These are phyloP conservation scores for Colletotrichum sansevieriae DNA, from an alignment of 2,329 filamentous ascomycete species.

Conservation along the genomic window DNA sequence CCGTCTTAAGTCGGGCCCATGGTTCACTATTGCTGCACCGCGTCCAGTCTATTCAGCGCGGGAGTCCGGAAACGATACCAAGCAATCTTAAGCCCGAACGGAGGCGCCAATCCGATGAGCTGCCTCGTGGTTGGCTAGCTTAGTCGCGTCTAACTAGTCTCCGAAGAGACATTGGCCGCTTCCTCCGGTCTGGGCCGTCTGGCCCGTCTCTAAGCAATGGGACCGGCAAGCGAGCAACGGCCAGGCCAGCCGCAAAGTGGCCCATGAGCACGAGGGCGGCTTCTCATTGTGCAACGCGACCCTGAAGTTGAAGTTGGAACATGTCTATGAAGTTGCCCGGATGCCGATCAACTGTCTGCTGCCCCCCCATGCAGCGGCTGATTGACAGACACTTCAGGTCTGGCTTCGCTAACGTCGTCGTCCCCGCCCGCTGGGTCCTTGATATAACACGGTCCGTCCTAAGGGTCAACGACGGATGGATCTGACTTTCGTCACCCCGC, in stretches of 20 bases:
- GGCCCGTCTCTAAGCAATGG: not conserved
- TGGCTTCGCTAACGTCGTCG: slow-evolving; percentile 10
- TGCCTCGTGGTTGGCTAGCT: slow-evolving; percentile 7
- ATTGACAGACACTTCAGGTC: not conserved
- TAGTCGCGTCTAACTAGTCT: not conserved
- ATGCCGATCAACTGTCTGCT: slow-evolving; percentile 3
- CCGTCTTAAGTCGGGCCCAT: not conserved
- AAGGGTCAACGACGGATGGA: not conserved
- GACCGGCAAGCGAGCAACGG: too few species aligned
- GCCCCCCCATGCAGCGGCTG: slow-evolving; percentile 4
- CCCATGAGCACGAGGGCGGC: slow-evolving; percentile 15
- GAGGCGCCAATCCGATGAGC: not conserved
- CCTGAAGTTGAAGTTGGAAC: slow-evolving; percentile 5
- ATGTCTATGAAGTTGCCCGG: not conserved
- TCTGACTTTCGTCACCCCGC: not conserved
- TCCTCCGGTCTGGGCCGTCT: slow-evolving; percentile 20
- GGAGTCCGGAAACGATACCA: not conserved
- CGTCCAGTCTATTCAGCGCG: not conserved
- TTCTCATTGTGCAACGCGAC: slow-evolving; percentile 19
- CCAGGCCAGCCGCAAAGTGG: not conserved
- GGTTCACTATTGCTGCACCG: not conserved
- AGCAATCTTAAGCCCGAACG: not conserved
- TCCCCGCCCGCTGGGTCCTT: not conserved
- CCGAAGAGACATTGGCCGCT: slow-evolving; percentile 1
- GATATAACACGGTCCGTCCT: not conserved